Conservation (phyloP, 2,329 filamentous ascomycete species). For the Ophiostoma perfectum region DNA sequence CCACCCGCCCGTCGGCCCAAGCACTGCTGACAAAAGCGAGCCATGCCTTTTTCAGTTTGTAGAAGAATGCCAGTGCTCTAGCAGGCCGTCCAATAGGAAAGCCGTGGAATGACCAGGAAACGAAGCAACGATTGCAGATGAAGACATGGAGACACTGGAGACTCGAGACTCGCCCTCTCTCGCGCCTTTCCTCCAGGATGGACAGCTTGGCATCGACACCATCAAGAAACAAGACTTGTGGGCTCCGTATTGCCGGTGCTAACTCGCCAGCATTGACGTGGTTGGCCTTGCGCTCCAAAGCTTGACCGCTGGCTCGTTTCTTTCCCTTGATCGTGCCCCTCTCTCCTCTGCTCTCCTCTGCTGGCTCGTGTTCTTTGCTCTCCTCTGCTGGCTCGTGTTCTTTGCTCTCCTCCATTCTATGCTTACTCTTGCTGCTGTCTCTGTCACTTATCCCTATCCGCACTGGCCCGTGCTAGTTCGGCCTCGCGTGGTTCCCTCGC, state of each 20-base stretch:
- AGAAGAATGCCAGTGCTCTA: not conserved
- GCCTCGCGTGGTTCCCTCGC: not conserved
- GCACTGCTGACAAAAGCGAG: not conserved
- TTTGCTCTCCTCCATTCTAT: not conserved
- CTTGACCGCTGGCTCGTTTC: not conserved
- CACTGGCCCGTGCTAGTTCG: not conserved
- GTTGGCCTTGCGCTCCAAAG: slow-evolving; percentile 1
- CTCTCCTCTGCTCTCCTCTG: not conserved
- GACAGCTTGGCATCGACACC: too few species aligned
- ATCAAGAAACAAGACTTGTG: slow-evolving; percentile 8
- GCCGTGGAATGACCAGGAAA: slow-evolving; percentile 1
- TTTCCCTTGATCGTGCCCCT: not conserved
- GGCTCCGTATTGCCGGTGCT: not conserved
- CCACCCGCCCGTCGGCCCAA: not conserved
- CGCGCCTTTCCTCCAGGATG: not conserved
- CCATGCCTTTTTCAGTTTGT: not conserved
- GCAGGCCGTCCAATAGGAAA: not conserved
- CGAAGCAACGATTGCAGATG: not conserved
- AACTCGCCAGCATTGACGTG: not conserved
- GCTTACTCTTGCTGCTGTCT: not conserved
- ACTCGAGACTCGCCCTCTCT: not conserved
- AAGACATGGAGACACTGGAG: not conserved
- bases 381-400: not conserved
- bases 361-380: not conserved
- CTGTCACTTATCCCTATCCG: too few species aligned